Evolutionary conservation across 1,139 yeast species (phyloP).

Genomic region (Nakaseomyces sp.): DNA sequence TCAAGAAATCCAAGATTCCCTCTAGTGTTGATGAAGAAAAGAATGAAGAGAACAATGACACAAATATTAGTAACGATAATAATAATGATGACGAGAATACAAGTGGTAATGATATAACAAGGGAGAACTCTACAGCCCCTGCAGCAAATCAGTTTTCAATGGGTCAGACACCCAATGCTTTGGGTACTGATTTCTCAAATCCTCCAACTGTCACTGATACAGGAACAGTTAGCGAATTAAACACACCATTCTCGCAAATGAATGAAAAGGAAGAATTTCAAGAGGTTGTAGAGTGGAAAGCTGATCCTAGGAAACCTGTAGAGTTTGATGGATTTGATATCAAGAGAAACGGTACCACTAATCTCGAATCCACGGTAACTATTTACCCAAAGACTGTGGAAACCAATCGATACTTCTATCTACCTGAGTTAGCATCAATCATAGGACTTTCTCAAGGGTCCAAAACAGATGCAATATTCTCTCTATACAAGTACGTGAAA

Average conservation of each 20-base stretch:
- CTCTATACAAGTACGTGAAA: constrained; percentile 64
- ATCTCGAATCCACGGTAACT: constrained; percentile 56
- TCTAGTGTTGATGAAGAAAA: constrained; percentile 16
- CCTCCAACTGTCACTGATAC: constrained; percentile 2
- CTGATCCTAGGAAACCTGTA: constrained; percentile 36
- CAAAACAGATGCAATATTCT: constrained; percentile 70
- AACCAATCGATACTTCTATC: constrained; percentile 35
- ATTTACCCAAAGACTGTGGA: constrained; percentile 50
- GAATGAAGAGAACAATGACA: constrained; percentile 8
- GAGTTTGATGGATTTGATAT: constrained; percentile 79
- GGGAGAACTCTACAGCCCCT: neutral
- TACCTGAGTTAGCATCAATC: constrained; percentile 50
- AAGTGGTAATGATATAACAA: neutral
- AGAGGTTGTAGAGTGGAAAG: constrained; percentile 54
- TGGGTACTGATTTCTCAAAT: neutral
- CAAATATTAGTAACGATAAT: constrained; percentile 10
- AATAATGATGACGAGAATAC: neutral
- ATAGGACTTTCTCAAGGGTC: constrained; percentile 65
- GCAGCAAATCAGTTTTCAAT: neutral
- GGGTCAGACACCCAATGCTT: constrained; percentile 1
- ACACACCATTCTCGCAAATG: neutral
- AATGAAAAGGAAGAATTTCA: constrained; percentile 4
- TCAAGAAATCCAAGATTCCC: constrained; percentile 32
- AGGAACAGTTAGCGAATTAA: neutral
- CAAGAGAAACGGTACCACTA: constrained; percentile 57